These are phyloP conservation scores for Apiotrichum gracile DNA, from an alignment of 1,284 basidiomycete genomes.

Conservation along the genomic window DNA sequence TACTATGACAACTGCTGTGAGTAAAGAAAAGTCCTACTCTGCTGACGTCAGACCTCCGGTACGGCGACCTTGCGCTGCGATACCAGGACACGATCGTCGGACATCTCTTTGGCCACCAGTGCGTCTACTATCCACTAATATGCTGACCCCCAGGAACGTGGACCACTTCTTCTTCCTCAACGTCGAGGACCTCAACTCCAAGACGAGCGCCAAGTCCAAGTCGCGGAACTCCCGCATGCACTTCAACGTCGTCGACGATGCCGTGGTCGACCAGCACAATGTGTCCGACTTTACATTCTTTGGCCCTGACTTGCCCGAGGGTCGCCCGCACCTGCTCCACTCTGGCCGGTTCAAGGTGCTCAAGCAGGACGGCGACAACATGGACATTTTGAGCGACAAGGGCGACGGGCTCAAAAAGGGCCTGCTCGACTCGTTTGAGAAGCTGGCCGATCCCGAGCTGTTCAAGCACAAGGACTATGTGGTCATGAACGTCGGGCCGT, in stretches of 20 bases:
- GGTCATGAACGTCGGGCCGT: constrained; percentile 70
- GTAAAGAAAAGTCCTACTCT: constrained; percentile 11
- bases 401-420: constrained; percentile 38
- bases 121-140: constrained; percentile 24
- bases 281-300: constrained; percentile 11
- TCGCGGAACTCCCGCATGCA: not conserved
- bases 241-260: not conserved
- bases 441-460: constrained; percentile 50
- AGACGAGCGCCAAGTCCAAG: not conserved
- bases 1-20: constrained; percentile 72
- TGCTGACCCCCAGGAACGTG: constrained; percentile 39
- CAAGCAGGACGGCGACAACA: constrained; percentile 13
- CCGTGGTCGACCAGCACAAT: not conserved
- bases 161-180: constrained; percentile 50
- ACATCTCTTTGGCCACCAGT: constrained; percentile 72
- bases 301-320: constrained; percentile 25
- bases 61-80: constrained; percentile 71
- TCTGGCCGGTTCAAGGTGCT: constrained; percentile 26
- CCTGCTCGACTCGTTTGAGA: constrained; percentile 40
- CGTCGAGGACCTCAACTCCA: constrained; percentile 39
- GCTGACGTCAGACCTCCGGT: constrained; percentile 59
- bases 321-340: constrained; percentile 17
- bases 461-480: constrained; percentile 62
- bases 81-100: constrained; percentile 89
- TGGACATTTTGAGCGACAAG: constrained; percentile 10